phyloP scores from a whole-genome alignment of 1,139 yeast genomes.

The Suhomyces coccinellae region DNA sequence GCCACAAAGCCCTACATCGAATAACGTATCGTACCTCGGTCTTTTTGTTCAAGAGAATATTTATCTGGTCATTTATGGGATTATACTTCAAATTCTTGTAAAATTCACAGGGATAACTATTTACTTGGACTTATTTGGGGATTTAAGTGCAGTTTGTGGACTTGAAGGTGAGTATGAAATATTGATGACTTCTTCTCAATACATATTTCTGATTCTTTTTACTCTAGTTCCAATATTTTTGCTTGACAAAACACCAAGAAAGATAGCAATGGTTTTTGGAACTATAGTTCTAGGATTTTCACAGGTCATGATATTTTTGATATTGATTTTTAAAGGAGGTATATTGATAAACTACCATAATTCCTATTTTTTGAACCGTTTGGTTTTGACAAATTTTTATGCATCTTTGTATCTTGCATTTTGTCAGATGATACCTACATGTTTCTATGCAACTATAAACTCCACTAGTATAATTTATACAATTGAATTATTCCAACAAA shows the following conservation, averaged over 20 bases:
- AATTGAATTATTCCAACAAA: neutral
- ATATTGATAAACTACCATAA: neutral
- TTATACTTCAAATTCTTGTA: neutral
- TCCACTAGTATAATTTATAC: neutral
- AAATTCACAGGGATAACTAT: conserved; percentile 28
- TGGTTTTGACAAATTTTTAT: neutral
- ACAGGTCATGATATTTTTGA: neutral
- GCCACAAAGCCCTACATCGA: neutral
- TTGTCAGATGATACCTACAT: neutral
- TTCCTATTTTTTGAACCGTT: neutral
- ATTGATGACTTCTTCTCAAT: conserved; percentile 24
- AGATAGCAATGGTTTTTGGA: neutral
- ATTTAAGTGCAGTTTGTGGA: conserved; percentile 34
- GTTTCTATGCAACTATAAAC: neutral
- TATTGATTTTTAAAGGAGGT: neutral
- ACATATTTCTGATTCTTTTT: conserved; percentile 25
- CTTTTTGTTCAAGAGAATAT: neutral
- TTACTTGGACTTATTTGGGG: conserved; percentile 26
- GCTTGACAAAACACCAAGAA: conserved; percentile 9
- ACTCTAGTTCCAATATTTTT: conserved; percentile 29
- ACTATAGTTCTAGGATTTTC: neutral
- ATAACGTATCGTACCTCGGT: too few relatives aligned
- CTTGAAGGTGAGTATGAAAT: conserved; percentile 18
- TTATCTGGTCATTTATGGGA: neutral
- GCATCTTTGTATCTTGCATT: neutral